These are phyloP conservation scores for Asclepias syriaca DNA, from an alignment of 257 asterid genomes.

Conservation along the genomic window DNA sequence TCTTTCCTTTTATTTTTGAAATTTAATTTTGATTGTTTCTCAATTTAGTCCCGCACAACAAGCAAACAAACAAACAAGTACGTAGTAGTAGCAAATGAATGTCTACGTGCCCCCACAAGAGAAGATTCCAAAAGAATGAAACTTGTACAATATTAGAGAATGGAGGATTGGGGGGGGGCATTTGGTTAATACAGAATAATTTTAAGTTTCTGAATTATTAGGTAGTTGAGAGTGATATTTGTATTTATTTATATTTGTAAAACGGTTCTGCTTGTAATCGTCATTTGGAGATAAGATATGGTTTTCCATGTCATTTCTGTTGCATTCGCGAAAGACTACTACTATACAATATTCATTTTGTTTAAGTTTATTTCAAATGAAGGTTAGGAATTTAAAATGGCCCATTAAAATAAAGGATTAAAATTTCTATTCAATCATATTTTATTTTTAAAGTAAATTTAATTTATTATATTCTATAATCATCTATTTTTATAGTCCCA, in stretches of 20 bases:
- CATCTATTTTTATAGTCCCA: too few relatives aligned
- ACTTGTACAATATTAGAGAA: neutral
- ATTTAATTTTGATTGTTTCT: neutral
- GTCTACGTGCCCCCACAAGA: neutral
- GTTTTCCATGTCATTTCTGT: too few relatives aligned
- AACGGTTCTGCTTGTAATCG: neutral
- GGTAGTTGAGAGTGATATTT: conserved; percentile 12
- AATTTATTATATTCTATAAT: too few relatives aligned
- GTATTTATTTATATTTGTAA: neutral
- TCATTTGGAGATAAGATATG: neutral
- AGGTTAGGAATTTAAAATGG: too few relatives aligned
- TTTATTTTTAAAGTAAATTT: too few relatives aligned
- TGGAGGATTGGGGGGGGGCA: neutral
- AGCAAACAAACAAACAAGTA: too few relatives aligned
- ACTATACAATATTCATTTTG: too few relatives aligned
- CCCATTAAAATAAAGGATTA: too few relatives aligned
- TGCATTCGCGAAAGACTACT: too few relatives aligned
- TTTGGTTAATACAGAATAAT: neutral
- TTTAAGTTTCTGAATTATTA: neutral
- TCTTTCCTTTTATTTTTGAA: too few relatives aligned
- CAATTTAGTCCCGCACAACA: neutral
- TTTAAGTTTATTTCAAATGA: too few relatives aligned
- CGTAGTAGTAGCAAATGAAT: neutral
- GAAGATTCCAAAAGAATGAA: conserved; percentile 1
- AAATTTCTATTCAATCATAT: too few relatives aligned